phyloP scores from a whole-genome alignment of 306 rosid species.

The Cicer arietinum region DNA sequence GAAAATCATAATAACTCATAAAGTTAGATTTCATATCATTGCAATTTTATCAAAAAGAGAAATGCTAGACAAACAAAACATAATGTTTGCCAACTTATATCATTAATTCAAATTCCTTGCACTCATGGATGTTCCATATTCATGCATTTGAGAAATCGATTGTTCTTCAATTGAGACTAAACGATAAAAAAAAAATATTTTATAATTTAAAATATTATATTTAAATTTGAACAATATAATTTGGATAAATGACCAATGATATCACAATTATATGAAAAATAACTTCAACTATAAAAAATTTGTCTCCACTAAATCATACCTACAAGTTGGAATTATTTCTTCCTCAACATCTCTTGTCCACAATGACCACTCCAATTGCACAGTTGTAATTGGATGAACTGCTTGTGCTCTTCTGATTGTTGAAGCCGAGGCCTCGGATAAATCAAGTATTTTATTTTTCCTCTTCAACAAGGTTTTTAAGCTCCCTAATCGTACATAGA shows the following conservation, averaged over 20 bases:
- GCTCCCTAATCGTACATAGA: slow-evolving; percentile 59
- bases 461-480: slow-evolving; percentile 68
- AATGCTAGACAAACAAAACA: neutral
- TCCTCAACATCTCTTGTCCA: slow-evolving; percentile 71
- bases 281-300: too few relatives aligned
- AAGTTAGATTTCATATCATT: neutral
- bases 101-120: too few relatives aligned
- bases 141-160: too few relatives aligned
- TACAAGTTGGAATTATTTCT: slow-evolving; percentile 68
- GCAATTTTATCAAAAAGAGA: neutral
- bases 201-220: too few relatives aligned
- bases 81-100: neutral
- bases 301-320: slow-evolving; percentile 38
- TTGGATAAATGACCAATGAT: too few relatives aligned
- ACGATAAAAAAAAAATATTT: too few relatives aligned
- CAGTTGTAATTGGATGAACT: slow-evolving; percentile 69
- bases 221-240: too few relatives aligned
- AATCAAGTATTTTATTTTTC: slow-evolving; percentile 65
- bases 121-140: too few relatives aligned
- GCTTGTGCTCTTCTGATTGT: slow-evolving; percentile 80
- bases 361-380: slow-evolving; percentile 68
- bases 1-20: neutral
- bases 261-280: too few relatives aligned
- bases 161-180: too few relatives aligned
- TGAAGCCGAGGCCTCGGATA: slow-evolving; percentile 69